A percentile compares a stretch with the other conserved stretches of the same genome.
phyloP scores from a whole-genome alignment of 306 rosid species.

The Carpinus viminea region DNA sequence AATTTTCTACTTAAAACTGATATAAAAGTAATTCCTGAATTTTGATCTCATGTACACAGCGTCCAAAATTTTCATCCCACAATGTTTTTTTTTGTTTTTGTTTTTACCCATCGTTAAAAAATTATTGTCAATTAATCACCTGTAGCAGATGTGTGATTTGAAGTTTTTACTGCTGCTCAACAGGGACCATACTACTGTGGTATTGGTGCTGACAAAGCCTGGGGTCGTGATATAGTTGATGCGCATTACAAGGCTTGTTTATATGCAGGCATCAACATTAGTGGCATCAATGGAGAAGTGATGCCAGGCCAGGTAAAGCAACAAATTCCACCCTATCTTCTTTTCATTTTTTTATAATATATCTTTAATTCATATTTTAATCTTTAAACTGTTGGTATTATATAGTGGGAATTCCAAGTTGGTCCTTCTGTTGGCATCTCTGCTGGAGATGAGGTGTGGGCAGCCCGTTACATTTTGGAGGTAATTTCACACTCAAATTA shows the following conservation, averaged over 20 bases:
- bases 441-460: conserved; percentile 86
- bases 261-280: conserved; percentile 79
- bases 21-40: not conserved
- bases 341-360: not conserved
- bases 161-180: not conserved
- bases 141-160: not conserved
- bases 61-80: not conserved
- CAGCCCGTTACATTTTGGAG: conserved; percentile 89
- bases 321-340: not conserved
- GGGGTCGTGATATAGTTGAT: conserved; percentile 82
- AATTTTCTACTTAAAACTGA: not conserved
- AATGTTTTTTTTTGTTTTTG: not conserved
- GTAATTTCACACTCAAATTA: conserved; percentile 30
- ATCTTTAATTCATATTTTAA: not conserved
- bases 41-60: not conserved
- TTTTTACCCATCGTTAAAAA: not conserved
- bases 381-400: conserved; percentile 4
- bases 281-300: conserved; percentile 93
- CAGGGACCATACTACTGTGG: conserved; percentile 96
- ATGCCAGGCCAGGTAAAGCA: conserved; percentile 84
- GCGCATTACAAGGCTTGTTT: conserved; percentile 90
- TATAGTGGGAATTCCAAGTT: conserved; percentile 96
- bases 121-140: not conserved
- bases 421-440: conserved; percentile 88
- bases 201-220: conserved; percentile 81